Evolutionary conservation across 176 grass and related monocot genomes (phyloP).

Genomic region (Olyra latifolia): DNA sequence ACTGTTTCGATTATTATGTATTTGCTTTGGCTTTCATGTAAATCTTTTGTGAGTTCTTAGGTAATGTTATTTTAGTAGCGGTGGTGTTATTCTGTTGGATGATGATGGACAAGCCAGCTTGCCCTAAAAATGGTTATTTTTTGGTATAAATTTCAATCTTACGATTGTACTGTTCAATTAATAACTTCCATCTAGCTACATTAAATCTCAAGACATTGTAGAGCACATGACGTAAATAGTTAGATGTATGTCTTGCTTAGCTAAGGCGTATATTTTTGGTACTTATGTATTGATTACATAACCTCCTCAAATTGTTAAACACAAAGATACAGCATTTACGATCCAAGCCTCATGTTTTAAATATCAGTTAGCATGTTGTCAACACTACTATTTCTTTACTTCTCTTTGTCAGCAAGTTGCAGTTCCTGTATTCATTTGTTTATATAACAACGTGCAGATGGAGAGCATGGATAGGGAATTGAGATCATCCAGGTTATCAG

Average conservation of each 20-base stretch:
- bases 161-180: slow-evolving; percentile 11
- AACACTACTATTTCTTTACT: background rate
- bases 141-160: background rate
- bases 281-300: background rate
- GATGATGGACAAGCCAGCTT: slow-evolving; percentile 2
- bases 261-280: background rate
- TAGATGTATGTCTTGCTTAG: background rate
- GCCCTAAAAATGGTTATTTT: background rate
- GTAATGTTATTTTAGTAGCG: background rate
- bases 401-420: slow-evolving; percentile 10
- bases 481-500: slow-evolving; percentile 75
- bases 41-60: slow-evolving; percentile 4
- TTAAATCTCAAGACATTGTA: slow-evolving; percentile 12
- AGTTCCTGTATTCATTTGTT: slow-evolving; percentile 31
- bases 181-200: background rate
- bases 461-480: slow-evolving; percentile 91
- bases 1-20: background rate
- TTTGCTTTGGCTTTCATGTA: background rate
- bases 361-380: slow-evolving; percentile 16
- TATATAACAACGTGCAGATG: slow-evolving; percentile 62
- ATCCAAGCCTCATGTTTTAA: slow-evolving; percentile 3
- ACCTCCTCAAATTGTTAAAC: background rate
- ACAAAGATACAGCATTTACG: slow-evolving; percentile 16
- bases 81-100: slow-evolving; percentile 1
- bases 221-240: background rate